These are phyloP conservation scores for Mrakia blollopis DNA, from an alignment of 768 basidiomycete genomes.

Conservation along the genomic window DNA sequence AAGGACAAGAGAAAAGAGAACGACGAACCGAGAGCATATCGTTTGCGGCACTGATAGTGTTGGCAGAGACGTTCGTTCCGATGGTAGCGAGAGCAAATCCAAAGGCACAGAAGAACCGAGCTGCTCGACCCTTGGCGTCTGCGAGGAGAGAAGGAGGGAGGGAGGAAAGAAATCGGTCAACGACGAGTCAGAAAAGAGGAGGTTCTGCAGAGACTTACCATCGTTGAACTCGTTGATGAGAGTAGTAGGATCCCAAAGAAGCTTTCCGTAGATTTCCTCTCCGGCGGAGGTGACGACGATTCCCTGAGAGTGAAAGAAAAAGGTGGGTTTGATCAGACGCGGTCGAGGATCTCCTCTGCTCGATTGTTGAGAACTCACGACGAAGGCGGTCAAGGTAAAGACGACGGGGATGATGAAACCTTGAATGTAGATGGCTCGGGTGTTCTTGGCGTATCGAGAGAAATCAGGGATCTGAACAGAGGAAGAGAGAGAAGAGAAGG, in stretches of 20 bases:
- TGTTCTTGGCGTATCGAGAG: conserved; percentile 63
- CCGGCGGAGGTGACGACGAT: conserved; percentile 76
- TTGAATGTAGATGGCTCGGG: conserved; percentile 63
- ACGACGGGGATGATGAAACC: conserved; percentile 66
- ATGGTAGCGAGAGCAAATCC: conserved; percentile 68
- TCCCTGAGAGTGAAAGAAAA: conserved; percentile 4
- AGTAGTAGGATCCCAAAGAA: conserved; percentile 50
- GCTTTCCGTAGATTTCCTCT: conserved; percentile 60
- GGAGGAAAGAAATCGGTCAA: neutral
- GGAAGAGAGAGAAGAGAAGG: neutral
- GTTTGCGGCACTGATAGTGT: conserved; percentile 69
- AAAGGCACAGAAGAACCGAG: conserved; percentile 75
- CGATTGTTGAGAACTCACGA: conserved; percentile 34
- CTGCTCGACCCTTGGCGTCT: conserved; percentile 55
- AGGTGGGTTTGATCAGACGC: neutral
- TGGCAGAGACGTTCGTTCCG: conserved; percentile 66
- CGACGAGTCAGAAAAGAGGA: neutral
- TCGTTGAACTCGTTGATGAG: conserved; percentile 57
- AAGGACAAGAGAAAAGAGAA: no score
- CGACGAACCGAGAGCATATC: conserved; percentile 59
- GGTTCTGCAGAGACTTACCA: neutral
- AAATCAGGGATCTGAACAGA: conserved; percentile 65
- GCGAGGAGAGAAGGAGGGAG: neutral
- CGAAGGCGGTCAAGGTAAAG: conserved; percentile 71
- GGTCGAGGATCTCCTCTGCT: no score